Evolutionary conservation across 1,284 basidiomycete species (phyloP), one percentile per base, ranked within the genome.

Genomic region (Cutaneotrichosporon daszewskae): DNA sequence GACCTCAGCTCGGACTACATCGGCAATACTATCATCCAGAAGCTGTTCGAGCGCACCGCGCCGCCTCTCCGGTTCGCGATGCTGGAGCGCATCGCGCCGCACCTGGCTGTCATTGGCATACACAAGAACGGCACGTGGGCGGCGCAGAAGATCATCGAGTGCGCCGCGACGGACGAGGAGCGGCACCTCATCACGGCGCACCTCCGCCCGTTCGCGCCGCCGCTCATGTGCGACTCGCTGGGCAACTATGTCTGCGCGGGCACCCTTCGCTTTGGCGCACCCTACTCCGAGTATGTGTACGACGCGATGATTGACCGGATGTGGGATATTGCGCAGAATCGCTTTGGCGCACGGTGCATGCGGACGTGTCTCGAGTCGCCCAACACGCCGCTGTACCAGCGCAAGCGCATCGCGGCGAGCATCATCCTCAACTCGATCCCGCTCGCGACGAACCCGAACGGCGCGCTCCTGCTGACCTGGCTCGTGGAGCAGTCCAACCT

Each of bases 101-200:
- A 95, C 67, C 76, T 99, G 19, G 95, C 94, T 20, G 89, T 89
- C 79, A 95, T 97, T 55, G 95, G 95, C 37, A 91, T 94, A 40
- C 95, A 99, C 76, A 98, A 98, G 76, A 98, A 98, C 60, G 95
- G 95, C 29, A 99, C 95, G 0, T 98, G 95, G 95, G 94, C 95
- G 1, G 94, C 92, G 3, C 95, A 98, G 71, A 95, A 95, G 77
- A 94, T 97, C 64, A 97, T 98, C 55, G 92, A 97, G 72, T 94
- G 89, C 55, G 86, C 92, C 32, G 79, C 82, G 43, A 83, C 79
- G n/a, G 82, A 85, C 6, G 90, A 95, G 50, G 95, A 98, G 68
- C 79, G 90, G 44, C 77, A 76, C 3, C 72, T 96, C 27, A 83
- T 99, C 60, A 82, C 85, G 33, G 81, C 85, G 64, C 86, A 95